A percentile compares a stretch with the other conserved stretches of the same genome.
These are phyloP conservation scores for Ogataea angusta DNA, from an alignment of 805 yeast species.

Conservation along the genomic window DNA sequence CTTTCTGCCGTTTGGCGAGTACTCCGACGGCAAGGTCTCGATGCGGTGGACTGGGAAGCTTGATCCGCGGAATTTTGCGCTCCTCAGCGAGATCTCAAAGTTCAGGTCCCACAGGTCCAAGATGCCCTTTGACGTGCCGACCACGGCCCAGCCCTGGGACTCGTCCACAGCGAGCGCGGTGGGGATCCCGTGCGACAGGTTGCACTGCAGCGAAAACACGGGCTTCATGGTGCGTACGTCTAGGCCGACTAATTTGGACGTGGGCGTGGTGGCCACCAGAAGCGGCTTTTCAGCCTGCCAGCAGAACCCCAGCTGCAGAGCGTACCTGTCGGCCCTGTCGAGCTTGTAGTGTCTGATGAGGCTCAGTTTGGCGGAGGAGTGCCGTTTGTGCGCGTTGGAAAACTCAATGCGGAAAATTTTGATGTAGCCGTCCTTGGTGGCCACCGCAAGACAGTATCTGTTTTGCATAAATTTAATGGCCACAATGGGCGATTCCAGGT, in stretches of 20 bases:
- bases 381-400: conserved; percentile 15
- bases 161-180: conserved; percentile 57
- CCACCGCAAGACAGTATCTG: conserved; percentile 57
- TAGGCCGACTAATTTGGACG: conserved; percentile 46
- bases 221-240: conserved; percentile 58
- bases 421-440: conserved; percentile 46
- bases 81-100: conserved; percentile 55
- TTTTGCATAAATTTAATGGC: conserved; percentile 49
- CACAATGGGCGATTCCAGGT: conserved; percentile 48
- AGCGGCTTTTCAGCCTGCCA: conserved; percentile 38
- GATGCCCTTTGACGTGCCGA: conserved; percentile 75
- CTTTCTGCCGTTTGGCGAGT: conserved; percentile 32
- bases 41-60: conserved; percentile 48
- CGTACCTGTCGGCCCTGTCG: conserved; percentile 36
- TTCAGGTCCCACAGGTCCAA: conserved; percentile 80
- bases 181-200: conserved; percentile 63
- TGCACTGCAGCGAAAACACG: conserved; percentile 44
- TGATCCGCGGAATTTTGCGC: conserved; percentile 52
- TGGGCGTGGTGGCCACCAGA: conserved; percentile 51
- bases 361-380: conserved; percentile 21
- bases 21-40: conserved; percentile 39
- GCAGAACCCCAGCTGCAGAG: conserved; percentile 42
- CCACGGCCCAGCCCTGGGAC: conserved; percentile 55
- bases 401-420: conserved; percentile 40
- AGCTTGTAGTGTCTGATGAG: conserved; percentile 42